These are phyloP conservation scores for Sungouiella blattae DNA, from an alignment of 805 yeast species.

Conservation along the genomic window DNA sequence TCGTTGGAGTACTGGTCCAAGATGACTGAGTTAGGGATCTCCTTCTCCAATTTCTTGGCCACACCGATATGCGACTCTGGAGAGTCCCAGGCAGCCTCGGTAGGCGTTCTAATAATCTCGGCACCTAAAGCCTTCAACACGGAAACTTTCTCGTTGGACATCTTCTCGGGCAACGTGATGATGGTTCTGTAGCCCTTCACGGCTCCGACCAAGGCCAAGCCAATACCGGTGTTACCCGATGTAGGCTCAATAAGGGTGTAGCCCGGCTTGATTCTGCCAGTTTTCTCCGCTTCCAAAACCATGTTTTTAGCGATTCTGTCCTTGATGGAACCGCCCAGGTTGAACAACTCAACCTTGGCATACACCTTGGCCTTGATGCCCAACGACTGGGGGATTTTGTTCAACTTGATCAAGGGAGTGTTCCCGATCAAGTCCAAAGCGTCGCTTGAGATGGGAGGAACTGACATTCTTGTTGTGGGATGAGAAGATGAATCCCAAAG, in stretches of 20 bases:
- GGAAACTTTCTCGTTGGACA: conserved; percentile 87
- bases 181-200: conserved; percentile 83
- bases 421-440: conserved; percentile 78
- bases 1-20: conserved; percentile 78
- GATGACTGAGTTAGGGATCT: conserved; percentile 80
- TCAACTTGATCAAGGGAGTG: conserved; percentile 75
- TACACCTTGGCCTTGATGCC: conserved; percentile 70
- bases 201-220: conserved; percentile 83
- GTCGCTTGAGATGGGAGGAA: conserved; percentile 44
- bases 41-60: conserved; percentile 73
- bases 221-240: conserved; percentile 90
- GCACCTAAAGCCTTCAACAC: conserved; percentile 88
- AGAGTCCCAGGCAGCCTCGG: conserved; percentile 90
- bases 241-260: conserved; percentile 85
- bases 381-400: conserved; percentile 69
- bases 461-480: conserved; percentile 11
- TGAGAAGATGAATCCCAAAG: conserved; percentile 1
- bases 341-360: conserved; percentile 79
- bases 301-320: conserved; percentile 84
- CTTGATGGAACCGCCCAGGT: conserved; percentile 88
- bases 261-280: conserved; percentile 80
- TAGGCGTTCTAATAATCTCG: conserved; percentile 86
- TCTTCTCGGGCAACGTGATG: conserved; percentile 85
- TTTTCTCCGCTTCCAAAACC: conserved; percentile 80
- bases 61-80: conserved; percentile 92